Conservation (phyloP, 306 rosid species). For the Begonia masoniana region DNA sequence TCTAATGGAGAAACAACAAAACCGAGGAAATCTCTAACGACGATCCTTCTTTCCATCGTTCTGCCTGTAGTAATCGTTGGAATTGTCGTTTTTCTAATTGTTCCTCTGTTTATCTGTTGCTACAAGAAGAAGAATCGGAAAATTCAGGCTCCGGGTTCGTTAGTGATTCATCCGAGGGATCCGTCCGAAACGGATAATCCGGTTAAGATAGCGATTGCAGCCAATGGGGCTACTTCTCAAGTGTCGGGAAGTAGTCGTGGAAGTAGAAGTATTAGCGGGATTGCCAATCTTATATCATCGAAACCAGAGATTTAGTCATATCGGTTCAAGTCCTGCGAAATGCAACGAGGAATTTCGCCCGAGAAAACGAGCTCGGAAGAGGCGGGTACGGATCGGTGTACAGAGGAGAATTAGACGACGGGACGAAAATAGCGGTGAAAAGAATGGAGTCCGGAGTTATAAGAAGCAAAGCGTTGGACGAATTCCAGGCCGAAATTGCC, state of each 20-base stretch:
- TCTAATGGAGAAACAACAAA: constrained; percentile 1
- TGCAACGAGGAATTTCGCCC: constrained; percentile 77
- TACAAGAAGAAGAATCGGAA: constrained; percentile 40
- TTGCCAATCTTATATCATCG: constrained; percentile 72
- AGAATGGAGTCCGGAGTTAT: constrained; percentile 84
- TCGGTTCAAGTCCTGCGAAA: constrained; percentile 83
- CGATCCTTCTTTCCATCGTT: constrained; percentile 26
- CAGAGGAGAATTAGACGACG: constrained; percentile 91
- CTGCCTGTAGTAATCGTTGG: constrained; percentile 60
- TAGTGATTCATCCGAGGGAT: constrained; percentile 86
- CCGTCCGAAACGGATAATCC: constrained; percentile 58
- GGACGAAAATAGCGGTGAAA: constrained; percentile 87
- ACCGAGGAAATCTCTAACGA: constrained; percentile 13
- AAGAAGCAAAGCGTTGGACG: constrained; percentile 76
- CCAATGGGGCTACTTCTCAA: constrained; percentile 37
- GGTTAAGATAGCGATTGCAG: constrained; percentile 56
- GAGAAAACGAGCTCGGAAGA: constrained; percentile 92
- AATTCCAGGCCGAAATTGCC: constrained; percentile 89
- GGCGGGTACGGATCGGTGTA: constrained; percentile 98
- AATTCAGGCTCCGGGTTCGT: constrained; percentile 37
- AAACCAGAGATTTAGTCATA: constrained; percentile 81
- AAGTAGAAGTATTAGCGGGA: constrained; percentile 53
- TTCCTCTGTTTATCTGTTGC: constrained; percentile 55
- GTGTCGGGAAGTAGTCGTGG: constrained; percentile 48
- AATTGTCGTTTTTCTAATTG: constrained; percentile 53